phyloP scores from a whole-genome alignment of 345 rosid species.

The Toxicodendron radicans region DNA sequence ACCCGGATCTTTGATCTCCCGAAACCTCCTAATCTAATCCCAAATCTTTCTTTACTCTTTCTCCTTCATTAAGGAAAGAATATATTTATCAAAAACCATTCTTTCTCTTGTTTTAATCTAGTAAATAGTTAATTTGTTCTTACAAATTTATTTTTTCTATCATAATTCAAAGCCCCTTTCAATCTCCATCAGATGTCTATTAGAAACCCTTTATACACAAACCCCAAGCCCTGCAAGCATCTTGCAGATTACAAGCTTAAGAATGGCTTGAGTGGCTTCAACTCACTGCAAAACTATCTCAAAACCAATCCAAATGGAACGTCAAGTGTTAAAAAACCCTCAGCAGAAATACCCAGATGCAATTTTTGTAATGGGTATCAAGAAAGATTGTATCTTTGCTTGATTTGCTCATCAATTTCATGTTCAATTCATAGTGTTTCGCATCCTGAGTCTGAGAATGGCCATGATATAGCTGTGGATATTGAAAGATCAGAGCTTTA shows the following conservation, averaged over 20 bases:
- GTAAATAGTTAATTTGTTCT: constrained; percentile 1
- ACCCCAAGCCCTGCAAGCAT: constrained; percentile 71
- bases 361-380: constrained; percentile 49
- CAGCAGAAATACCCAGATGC: constrained; percentile 57
- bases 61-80: constrained; percentile 8
- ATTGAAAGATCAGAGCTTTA: constrained; percentile 87
- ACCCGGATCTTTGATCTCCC: background rate
- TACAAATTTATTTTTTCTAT: constrained; percentile 10
- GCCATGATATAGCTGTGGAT: constrained; percentile 74
- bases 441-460: constrained; percentile 55
- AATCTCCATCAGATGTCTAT: constrained; percentile 44
- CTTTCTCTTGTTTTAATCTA: background rate
- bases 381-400: constrained; percentile 60
- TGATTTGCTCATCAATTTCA: constrained; percentile 65
- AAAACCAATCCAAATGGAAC: constrained; percentile 49
- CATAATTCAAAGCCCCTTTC: constrained; percentile 10
- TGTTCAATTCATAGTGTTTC: constrained; percentile 68
- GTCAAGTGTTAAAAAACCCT: constrained; percentile 39
- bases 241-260: constrained; percentile 75
- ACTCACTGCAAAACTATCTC: constrained; percentile 47
- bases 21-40: constrained; percentile 17
- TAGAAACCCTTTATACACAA: constrained; percentile 40
- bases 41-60: background rate
- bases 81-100: background rate
- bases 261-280: constrained; percentile 56